Base-by-base conservation (phyloP, 169 alveolate genomes). In the Plasmodium gallinaceum region DNA sequence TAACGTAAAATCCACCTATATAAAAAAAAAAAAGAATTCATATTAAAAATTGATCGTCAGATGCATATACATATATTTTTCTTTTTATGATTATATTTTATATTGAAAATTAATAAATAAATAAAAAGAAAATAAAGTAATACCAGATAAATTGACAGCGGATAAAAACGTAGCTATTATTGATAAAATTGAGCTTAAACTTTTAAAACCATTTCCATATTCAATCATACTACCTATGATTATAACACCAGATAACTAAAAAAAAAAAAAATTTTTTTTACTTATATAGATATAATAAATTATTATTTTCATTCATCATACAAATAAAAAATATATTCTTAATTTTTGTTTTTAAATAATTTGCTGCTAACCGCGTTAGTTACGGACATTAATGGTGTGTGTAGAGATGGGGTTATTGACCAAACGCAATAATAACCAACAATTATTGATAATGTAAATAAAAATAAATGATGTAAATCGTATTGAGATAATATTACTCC, bases 401-500 rank as follows among this genome's bases (percentile, higher is more conserved):
- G 99, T 39, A 97, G 58, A 3, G 99, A 96, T 8, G 99, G 98
- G n/a, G 98, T 93, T 32, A 97, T 98, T 22, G 96, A 95, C 98
- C 98, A 96, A 51, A 96, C 95, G 45, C 95, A 94, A 80, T 93
- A 88, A 73, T 96, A 96, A 18, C 98, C 98, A 74, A 93, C 96
- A n/a, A 95, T 93, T n/a, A 94, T 94, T 26, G 98, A 94, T 42
- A 86, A 20, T n/a, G 54, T 62, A 42, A 86, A 70, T 48, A 86
- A 66, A 71, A 72, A 86, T 26, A 86, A 69, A 39, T 76, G 90
- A 43, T 86, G 88, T 18, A 86, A 60, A 71, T 86, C 86, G 2
- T 76, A 71, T 69, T 71, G 86, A 2, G 92, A 60, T 39, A 86
- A 86, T 9, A 61, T 61, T 1, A 69, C 58, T 37, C 88, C 92